Conservation (phyloP, 2,329 filamentous ascomycete genomes). For the Volutella citrinella region DNA sequence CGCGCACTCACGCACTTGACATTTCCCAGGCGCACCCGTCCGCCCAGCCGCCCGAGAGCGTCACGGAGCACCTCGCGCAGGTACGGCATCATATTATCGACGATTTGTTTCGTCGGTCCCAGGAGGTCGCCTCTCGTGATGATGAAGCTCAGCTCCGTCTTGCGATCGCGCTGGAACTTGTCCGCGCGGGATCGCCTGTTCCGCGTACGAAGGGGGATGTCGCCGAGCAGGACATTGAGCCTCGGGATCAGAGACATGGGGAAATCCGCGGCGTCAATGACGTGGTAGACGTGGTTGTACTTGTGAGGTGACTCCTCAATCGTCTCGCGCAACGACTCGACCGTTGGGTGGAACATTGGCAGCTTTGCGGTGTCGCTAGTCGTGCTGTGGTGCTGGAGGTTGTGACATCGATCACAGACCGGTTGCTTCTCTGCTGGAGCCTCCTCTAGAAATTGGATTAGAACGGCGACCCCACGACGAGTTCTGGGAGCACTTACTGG, state of each 20-base stretch:
- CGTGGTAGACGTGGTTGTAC: slow-evolving; percentile 91
- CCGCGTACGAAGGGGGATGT: slow-evolving; percentile 71
- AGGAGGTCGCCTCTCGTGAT: slow-evolving; percentile 87
- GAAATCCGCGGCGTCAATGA: slow-evolving; percentile 94
- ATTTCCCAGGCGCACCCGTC: slow-evolving; percentile 80
- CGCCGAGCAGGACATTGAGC: slow-evolving; percentile 65
- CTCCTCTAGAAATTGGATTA: no score
- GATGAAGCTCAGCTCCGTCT: slow-evolving; percentile 82
- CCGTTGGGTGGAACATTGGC: slow-evolving; percentile 75
- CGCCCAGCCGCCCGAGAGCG: slow-evolving; percentile 65
- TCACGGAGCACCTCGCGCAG: slow-evolving; percentile 73
- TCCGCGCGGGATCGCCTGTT: slow-evolving; percentile 73
- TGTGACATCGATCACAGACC: slow-evolving; percentile 85
- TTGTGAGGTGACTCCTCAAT: slow-evolving; percentile 86
- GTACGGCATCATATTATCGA: slow-evolving; percentile 84
- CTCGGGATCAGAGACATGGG: slow-evolving; percentile 87
- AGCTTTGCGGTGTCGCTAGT: slow-evolving; percentile 44
- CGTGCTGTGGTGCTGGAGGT: slow-evolving; percentile 70
- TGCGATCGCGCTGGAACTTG: slow-evolving; percentile 64
- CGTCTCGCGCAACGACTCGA: slow-evolving; percentile 78
- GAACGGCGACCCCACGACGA: no score
- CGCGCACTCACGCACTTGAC: slow-evolving; percentile 83
- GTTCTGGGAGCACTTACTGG: slow-evolving; percentile 13
- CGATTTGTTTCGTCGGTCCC: slow-evolving; percentile 77
- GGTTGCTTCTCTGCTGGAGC: slow-evolving; percentile 41